Evolutionary conservation across 306 rosid species (phyloP).

Genomic region (Cyamopsis tetragonoloba): DNA sequence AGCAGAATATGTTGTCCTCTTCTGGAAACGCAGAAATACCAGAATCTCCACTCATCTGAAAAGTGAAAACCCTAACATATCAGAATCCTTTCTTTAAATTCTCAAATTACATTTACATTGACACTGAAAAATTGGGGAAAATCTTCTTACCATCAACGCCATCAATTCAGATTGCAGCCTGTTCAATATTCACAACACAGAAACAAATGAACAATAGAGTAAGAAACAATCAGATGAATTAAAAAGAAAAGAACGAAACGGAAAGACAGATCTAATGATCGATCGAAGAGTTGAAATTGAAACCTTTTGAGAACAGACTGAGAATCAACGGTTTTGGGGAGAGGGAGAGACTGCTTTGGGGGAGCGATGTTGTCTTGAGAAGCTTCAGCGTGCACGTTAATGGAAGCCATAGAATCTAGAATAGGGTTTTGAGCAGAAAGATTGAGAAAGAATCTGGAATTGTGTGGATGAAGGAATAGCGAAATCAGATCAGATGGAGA

Average conservation of each 20-base stretch:
- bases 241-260: not conserved
- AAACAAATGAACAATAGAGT: not conserved
- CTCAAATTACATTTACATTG: no score
- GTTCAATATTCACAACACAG: conserved; percentile 4
- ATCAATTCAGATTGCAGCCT: conserved; percentile 95
- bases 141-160: conserved; percentile 84
- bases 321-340: conserved; percentile 59
- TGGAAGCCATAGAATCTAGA: conserved; percentile 46
- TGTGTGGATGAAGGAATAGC: no score
- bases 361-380: conserved; percentile 40
- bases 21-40: conserved; percentile 94
- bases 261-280: no score
- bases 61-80: not conserved
- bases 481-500: no score
- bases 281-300: not conserved
- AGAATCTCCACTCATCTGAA: conserved; percentile 87
- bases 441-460: not conserved
- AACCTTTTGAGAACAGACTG: conserved; percentile 88
- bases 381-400: conserved; percentile 42
- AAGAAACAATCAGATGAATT: conserved; percentile 26
- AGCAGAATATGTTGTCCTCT: conserved; percentile 87
- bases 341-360: conserved; percentile 44
- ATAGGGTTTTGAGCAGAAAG: no score
- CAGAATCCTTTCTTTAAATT: not conserved
- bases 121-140: not conserved